Percentiles rank a stretch among this genome's conserved stretches.
These are phyloP conservation scores for Solanum lycopersicoides DNA, from an alignment of 257 asterid species.

Conservation along the genomic window DNA sequence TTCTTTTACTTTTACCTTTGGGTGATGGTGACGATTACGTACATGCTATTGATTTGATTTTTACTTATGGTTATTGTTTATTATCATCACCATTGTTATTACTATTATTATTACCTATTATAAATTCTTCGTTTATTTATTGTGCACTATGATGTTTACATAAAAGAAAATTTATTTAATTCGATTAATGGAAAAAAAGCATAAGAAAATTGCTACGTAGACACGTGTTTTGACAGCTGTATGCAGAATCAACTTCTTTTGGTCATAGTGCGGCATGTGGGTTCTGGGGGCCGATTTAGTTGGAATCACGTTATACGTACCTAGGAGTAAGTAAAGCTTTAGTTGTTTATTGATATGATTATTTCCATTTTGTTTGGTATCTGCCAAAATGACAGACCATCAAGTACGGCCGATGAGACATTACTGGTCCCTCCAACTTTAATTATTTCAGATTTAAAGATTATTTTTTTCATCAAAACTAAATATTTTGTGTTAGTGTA, in stretches of 20 bases:
- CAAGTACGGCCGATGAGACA: not conserved
- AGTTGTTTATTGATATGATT: not conserved
- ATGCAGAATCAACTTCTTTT: not conserved
- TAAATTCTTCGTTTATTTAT: not conserved
- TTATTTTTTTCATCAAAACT: too few species aligned
- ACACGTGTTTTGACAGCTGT: slow-evolving; percentile 27
- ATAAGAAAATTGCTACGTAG: not conserved
- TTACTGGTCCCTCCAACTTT: not conserved
- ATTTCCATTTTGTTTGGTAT: not conserved
- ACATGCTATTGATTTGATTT: slow-evolving; percentile 7
- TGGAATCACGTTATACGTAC: not conserved
- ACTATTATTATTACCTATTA: not conserved
- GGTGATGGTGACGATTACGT: not conserved
- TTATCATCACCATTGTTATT: not conserved
- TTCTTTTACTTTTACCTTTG: not conserved
- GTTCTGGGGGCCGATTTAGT: not conserved
- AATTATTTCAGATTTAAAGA: too few species aligned
- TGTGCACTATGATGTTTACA: not conserved
- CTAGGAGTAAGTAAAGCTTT: not conserved
- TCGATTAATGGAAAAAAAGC: not conserved
- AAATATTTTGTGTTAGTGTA: not conserved
- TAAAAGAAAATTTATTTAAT: too few species aligned
- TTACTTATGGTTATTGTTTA: not conserved
- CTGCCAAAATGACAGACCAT: not conserved
- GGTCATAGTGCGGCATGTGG: slow-evolving; percentile 13